Percentiles rank a stretch among this genome's conserved stretches.
Evolutionary conservation across 345 rosid species (phyloP).

Genomic region (Brassica nigra): DNA sequence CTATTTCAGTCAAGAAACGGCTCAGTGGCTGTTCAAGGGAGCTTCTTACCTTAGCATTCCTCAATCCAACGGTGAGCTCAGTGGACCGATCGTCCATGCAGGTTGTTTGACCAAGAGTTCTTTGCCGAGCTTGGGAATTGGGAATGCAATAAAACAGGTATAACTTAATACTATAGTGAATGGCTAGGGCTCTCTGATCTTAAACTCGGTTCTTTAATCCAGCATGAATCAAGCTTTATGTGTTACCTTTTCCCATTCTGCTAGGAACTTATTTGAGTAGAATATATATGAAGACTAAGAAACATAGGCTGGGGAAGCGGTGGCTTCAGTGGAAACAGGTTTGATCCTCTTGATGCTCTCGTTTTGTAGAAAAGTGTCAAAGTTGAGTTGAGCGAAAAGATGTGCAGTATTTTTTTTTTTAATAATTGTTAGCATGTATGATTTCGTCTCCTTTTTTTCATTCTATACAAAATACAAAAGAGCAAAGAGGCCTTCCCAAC

Average conservation of each 20-base stretch:
- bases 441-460: neutral
- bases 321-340: constrained; percentile 34
- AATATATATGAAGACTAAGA: constrained; percentile 13
- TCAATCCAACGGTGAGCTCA: constrained; percentile 33
- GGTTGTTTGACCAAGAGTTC: constrained; percentile 59
- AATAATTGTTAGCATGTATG: neutral
- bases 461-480: neutral
- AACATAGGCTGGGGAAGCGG: constrained; percentile 20
- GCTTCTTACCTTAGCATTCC: constrained; percentile 59
- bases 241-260: constrained; percentile 10
- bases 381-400: constrained; percentile 21
- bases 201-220: neutral
- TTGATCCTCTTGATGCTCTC: constrained; percentile 32
- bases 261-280: constrained; percentile 32
- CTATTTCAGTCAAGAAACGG: constrained; percentile 55
- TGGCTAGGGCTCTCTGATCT: constrained; percentile 1
- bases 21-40: constrained; percentile 85
- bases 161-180: constrained; percentile 36
- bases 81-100: constrained; percentile 68
- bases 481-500: neutral
- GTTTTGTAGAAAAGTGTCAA: constrained; percentile 39
- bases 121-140: constrained; percentile 54
- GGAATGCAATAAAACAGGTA: constrained; percentile 62
- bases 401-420: constrained; percentile 21
- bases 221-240: constrained; percentile 6